Base-by-base conservation (phyloP, 2,329 filamentous ascomycete genomes). In the Lomentospora prolificans region DNA sequence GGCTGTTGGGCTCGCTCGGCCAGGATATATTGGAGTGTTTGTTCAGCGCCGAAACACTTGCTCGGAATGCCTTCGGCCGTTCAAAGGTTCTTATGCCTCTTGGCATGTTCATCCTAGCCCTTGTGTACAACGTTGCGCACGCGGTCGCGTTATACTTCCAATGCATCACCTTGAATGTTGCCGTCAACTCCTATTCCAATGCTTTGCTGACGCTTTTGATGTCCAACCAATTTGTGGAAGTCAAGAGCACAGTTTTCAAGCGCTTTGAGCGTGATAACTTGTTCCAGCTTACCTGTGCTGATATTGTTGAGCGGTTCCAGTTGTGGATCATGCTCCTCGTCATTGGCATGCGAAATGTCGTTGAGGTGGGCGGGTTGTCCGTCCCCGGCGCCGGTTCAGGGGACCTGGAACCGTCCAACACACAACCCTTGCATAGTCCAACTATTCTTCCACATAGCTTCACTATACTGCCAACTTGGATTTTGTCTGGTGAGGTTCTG, bases 191-290 rank as follows among this genome's bases (percentile, higher is more conserved):
- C 0, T 99, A 99, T 70, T 96, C 91, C 0, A 99, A 99, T 65
- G 92, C 94, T 0, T 76, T 99, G 3, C 77, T 99, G 31, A 96
- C 94, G 0, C 80, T 99, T 1, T 77, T 99, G 2, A 82, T 99
- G 67, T 96, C 91, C 5, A 99, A 97, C 66, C 95, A 99, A 66
- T 99, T 99, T 64, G 94, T 99, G 46, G 94, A 99, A 72, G 96
- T 99, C 76, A 99, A 99, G 67, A 89, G 89, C 58, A 95, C 91
- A 0, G 95, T 99, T 1, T 99, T 99, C 76, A 97, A 99, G 74
- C 94, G 92, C 58, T 95, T 97, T 60, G 94, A 99, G 64, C 97
- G 96, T 68, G 94, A 99, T 66, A 97, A 96, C 61, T 75, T 96
- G 0, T 99, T 99, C 66, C 94, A 99, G 68, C 78, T 99, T 12